Evolutionary conservation across 495 filamentous ascomycete genomes (phyloP), one percentile per base, ranked within the genome.

Genomic region (Podospora anserina): DNA sequence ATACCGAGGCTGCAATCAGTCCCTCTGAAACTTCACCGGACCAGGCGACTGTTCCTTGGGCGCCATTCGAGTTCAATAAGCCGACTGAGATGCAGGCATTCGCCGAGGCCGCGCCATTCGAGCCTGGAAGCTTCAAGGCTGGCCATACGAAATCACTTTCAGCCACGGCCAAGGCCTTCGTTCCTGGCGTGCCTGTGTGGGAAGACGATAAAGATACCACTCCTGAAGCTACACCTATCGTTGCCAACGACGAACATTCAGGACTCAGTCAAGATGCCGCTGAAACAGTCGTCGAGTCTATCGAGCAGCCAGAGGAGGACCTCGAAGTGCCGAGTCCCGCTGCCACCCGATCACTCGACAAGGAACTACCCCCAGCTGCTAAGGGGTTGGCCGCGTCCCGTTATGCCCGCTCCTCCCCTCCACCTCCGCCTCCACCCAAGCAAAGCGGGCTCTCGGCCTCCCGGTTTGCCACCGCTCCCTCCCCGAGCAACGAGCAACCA

Each of bases 141-240:
- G 81, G 83, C 63, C 82, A 83, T 68, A 84, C 81, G 49, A 86
- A 84, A 34, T 87, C 87, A 6, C 82, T 94, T 27, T 92, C 90
- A 49, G 87, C 91, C 34, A 83, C 86, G 1, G 90, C 90, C 2
- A 87, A 84, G 73, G 82, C 88, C 4, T 93, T 93, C 72, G 84
- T 79, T 82, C 90, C 83, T 79, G 85, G 78, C 72, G 84, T 66
- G 72, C 81, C 80, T 72, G 75, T 61, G n/a, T 84, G 72, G 44
- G 59, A 63, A 26, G 65, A 78, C 32, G 76, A 80, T n/a, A 63
- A 61, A 15, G 59, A 49, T 2, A 79, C 86, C 34, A 61, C 55
- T 23, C 20, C 39, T 26, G 23, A 44, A 77, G 13, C 56, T 49
- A 70, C 68, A 49, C 66, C 69, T 34, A 54, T 60, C 23, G 70